phyloP scores from a whole-genome alignment of 1,284 basidiomycete genomes.

The Veloporphyrellus conicus region DNA sequence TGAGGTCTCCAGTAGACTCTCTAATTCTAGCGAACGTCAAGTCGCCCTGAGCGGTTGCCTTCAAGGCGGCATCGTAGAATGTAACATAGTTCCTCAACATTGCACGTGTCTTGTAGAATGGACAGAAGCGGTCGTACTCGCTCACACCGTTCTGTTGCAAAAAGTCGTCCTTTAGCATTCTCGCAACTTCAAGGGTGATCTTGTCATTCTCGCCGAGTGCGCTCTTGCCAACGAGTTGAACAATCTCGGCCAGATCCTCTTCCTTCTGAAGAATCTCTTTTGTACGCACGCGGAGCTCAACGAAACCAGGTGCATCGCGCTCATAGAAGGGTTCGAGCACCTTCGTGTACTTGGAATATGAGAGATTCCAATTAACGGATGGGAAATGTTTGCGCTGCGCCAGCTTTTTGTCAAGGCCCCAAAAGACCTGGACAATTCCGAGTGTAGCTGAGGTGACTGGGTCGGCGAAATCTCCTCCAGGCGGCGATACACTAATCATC shows the following conservation, averaged over 20 bases:
- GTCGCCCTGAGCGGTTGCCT: constrained; percentile 81
- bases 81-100: constrained; percentile 96
- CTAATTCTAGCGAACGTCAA: constrained; percentile 92
- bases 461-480: constrained; percentile 99
- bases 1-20: constrained; percentile 81
- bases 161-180: constrained; percentile 98
- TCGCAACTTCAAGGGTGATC: constrained; percentile 95
- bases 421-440: constrained; percentile 99
- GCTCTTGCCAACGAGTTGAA: constrained; percentile 97
- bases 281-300: constrained; percentile 85
- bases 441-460: constrained; percentile 97
- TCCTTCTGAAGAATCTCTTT: constrained; percentile 99
- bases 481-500: constrained; percentile 79
- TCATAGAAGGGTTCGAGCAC: constrained; percentile 95
- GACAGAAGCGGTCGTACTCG: constrained; percentile 96
- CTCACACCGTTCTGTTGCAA: constrained; percentile 99
- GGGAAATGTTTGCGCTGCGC: constrained; percentile 98
- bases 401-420: constrained; percentile 93
- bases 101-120: constrained; percentile 95
- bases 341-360: constrained; percentile 98
- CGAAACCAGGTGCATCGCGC: constrained; percentile 85
- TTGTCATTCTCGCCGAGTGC: constrained; percentile 98
- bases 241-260: constrained; percentile 97
- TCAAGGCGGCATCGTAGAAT: constrained; percentile 89
- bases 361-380: constrained; percentile 98